Conservation (phyloP, 805 yeast species). For the Lipomyces kockii region DNA sequence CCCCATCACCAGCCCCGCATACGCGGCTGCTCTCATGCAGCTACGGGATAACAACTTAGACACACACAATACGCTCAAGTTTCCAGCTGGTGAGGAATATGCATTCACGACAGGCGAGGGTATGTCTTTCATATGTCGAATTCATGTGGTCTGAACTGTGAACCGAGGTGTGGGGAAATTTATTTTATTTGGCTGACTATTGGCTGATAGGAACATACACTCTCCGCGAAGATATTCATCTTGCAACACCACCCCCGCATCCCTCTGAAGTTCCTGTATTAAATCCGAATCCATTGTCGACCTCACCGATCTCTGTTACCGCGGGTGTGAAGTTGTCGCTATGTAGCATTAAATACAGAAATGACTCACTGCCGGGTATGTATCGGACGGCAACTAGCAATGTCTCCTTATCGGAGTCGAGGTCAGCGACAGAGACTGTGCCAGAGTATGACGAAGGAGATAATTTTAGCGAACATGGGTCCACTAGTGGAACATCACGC, state of each 20-base stretch:
- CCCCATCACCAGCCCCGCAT: conserved; percentile 38
- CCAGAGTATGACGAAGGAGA: conserved; percentile 7
- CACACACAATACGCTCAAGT: conserved; percentile 38
- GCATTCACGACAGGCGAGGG: conserved; percentile 46
- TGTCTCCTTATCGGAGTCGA: conserved; percentile 8
- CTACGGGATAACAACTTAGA: conserved; percentile 31
- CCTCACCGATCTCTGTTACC: conserved; percentile 39
- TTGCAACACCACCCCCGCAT: conserved; percentile 49
- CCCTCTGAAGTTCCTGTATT: conserved; percentile 46
- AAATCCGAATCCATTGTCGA: conserved; percentile 46
- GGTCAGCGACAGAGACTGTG: conserved; percentile 7
- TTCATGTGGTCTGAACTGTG: neutral
- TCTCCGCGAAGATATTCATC: conserved; percentile 36
- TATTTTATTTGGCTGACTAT: neutral
- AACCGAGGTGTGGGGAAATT: neutral
- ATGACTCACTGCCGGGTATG: conserved; percentile 18
- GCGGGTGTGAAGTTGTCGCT: conserved; percentile 39
- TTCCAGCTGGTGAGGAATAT: conserved; percentile 37
- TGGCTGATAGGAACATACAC: conserved; percentile 30
- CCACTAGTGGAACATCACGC: conserved; percentile 9
- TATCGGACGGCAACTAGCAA: conserved; percentile 19
- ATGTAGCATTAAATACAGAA: conserved; percentile 28
- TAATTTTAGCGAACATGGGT: conserved; percentile 7
- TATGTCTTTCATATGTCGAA: conserved; percentile 9
- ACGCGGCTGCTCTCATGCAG: conserved; percentile 35